Percentiles rank a stretch among this genome's conserved stretches.
These are phyloP conservation scores for Aristolochia californica DNA, from an alignment of 164 flowering plant genomes.

Conservation along the genomic window DNA sequence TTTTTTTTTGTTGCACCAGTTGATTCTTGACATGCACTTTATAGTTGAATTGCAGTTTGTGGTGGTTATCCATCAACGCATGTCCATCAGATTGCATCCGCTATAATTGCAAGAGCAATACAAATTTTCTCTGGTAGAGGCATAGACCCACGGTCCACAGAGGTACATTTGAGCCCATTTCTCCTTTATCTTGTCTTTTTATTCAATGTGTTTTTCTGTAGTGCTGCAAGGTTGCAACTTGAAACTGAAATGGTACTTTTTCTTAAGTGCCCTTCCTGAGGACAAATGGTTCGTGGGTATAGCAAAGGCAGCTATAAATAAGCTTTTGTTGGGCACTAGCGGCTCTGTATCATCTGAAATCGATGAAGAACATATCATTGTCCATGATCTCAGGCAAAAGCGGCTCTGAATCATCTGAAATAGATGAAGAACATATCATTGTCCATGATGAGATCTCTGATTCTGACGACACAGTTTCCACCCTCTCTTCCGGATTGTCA, in stretches of 20 bases:
- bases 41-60: constrained; percentile 84
- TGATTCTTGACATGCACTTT: constrained; percentile 95
- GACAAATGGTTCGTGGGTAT: constrained; percentile 92
- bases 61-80: constrained; percentile 79
- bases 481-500: constrained; percentile 49
- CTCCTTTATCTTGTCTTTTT: neutral
- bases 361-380: constrained; percentile 58
- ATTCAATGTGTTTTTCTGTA: neutral
- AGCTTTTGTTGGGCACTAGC: constrained; percentile 57
- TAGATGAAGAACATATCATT: constrained; percentile 57
- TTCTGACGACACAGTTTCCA: constrained; percentile 54
- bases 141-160: constrained; percentile 76
- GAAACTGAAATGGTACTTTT: constrained; percentile 1
- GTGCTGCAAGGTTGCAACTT: too few species aligned
- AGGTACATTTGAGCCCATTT: constrained; percentile 34
- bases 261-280: constrained; percentile 68
- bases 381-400: constrained; percentile 51
- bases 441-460: constrained; percentile 51
- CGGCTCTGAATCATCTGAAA: constrained; percentile 55
- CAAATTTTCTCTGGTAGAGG: constrained; percentile 76
- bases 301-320: constrained; percentile 79
- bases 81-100: constrained; percentile 74
- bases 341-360: constrained; percentile 56
- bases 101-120: constrained; percentile 79
- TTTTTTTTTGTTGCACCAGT: constrained; percentile 32